Evolutionary conservation across 495 filamentous ascomycete genomes (phyloP).

Genomic region (Daldinia caldariorum): DNA sequence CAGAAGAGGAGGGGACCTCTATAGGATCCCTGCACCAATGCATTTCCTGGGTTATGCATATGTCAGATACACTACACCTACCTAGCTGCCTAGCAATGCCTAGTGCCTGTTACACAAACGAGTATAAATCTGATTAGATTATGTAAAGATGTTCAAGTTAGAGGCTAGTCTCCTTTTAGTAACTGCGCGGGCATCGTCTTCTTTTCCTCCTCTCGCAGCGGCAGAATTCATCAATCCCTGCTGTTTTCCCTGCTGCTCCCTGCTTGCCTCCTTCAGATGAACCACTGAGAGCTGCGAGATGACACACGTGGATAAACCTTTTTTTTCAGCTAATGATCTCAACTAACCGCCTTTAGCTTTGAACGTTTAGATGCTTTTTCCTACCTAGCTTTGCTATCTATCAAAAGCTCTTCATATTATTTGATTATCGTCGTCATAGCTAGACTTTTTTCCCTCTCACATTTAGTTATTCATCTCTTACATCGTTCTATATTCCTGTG

Average conservation of each 20-base stretch:
- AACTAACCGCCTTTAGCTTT: slow-evolving; percentile 34
- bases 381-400: slow-evolving; percentile 1
- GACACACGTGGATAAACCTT: slow-evolving; percentile 29
- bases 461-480: slow-evolving; percentile 23
- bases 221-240: neutral
- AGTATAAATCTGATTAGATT: neutral
- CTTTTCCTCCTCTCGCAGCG: slow-evolving; percentile 11
- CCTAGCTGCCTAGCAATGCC: no score
- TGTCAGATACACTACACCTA: neutral
- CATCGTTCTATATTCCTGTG: slow-evolving; percentile 8
- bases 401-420: slow-evolving; percentile 28
- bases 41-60: slow-evolving; percentile 1
- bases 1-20: slow-evolving; percentile 13
- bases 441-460: slow-evolving; percentile 8
- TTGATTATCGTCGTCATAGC: slow-evolving; percentile 38
- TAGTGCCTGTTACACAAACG: neutral
- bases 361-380: slow-evolving; percentile 23
- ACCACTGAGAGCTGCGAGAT: slow-evolving; percentile 28
- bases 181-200: slow-evolving; percentile 30
- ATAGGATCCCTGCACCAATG: slow-evolving; percentile 28
- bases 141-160: neutral
- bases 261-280: slow-evolving; percentile 18
- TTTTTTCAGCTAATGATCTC: slow-evolving; percentile 14
- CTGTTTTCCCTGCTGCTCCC: slow-evolving; percentile 7
- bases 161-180: neutral